These are phyloP conservation scores for Nadsonia fulvescens DNA, from an alignment of 805 yeast species.

Conservation along the genomic window DNA sequence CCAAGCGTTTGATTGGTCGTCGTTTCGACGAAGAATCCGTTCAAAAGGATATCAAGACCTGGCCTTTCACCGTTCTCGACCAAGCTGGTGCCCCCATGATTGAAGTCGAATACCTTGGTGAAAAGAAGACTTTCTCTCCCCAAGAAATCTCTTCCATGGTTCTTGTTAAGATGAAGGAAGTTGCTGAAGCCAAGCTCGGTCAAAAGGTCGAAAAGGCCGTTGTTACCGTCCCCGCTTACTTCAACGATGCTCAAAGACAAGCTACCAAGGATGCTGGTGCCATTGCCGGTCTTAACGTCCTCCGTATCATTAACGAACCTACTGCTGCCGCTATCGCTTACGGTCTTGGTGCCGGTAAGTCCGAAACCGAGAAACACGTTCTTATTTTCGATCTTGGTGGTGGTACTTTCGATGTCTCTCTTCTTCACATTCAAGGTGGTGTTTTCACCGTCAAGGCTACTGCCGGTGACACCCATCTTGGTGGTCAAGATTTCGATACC, in stretches of 20 bases:
- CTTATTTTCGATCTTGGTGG: slow-evolving; percentile 93
- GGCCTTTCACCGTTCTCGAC: slow-evolving; percentile 75
- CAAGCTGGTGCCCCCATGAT: slow-evolving; percentile 65
- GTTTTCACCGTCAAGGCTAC: slow-evolving; percentile 93
- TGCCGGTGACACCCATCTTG: slow-evolving; percentile 98
- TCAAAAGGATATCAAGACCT: slow-evolving; percentile 79
- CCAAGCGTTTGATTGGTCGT: slow-evolving; percentile 89
- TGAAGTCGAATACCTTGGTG: slow-evolving; percentile 69
- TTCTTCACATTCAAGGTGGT: slow-evolving; percentile 86
- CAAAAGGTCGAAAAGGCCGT: slow-evolving; percentile 69
- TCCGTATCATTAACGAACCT: slow-evolving; percentile 78
- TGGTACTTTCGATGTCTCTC: slow-evolving; percentile 94
- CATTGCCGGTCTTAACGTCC: slow-evolving; percentile 69
- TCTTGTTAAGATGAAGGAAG: slow-evolving; percentile 71
- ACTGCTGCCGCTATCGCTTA: slow-evolving; percentile 96
- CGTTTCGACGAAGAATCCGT: slow-evolving; percentile 68
- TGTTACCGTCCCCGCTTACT: slow-evolving; percentile 75
- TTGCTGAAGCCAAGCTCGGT: slow-evolving; percentile 71
- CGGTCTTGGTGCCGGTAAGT: slow-evolving; percentile 83
- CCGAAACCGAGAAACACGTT: slow-evolving; percentile 69
- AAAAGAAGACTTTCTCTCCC: slow-evolving; percentile 74
- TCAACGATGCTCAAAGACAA: slow-evolving; percentile 79
- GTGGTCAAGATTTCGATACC: slow-evolving; percentile 99
- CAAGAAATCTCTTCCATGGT: slow-evolving; percentile 94
- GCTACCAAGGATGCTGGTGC: slow-evolving; percentile 84